Percentiles rank a stretch among this genome's conserved stretches.
These are phyloP conservation scores for Monosporascus sp. DNA, from an alignment of 2,329 filamentous ascomycete genomes.

Conservation along the genomic window DNA sequence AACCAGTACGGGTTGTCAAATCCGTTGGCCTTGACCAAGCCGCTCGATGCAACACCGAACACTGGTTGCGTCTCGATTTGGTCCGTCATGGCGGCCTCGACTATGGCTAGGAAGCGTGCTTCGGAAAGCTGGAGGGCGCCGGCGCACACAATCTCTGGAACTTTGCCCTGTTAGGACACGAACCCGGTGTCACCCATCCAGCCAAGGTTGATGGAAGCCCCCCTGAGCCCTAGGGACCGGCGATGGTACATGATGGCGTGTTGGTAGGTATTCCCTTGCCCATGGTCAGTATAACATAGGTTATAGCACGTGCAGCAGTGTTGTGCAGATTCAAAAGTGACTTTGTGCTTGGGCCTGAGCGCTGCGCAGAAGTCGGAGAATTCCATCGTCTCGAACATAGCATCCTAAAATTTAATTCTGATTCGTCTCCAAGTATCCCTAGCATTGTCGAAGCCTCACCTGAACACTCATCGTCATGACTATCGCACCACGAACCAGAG, in stretches of 20 bases:
- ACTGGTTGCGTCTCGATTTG: slow-evolving; percentile 14
- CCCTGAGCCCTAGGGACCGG: slow-evolving; percentile 17
- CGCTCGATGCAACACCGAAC: slow-evolving; percentile 21
- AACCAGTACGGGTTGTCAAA: slow-evolving; percentile 25
- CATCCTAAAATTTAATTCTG: slow-evolving; percentile 13
- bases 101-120: slow-evolving; percentile 17
- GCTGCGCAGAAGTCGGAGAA: slow-evolving; percentile 19
- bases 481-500: slow-evolving; percentile 17
- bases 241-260: slow-evolving; percentile 22
- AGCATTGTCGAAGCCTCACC: slow-evolving; percentile 9
- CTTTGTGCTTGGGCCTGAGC: slow-evolving; percentile 20
- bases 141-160: slow-evolving; percentile 22
- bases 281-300: not conserved
- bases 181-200: slow-evolving; percentile 24
- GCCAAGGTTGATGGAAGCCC: slow-evolving; percentile 20
- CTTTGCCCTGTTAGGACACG: slow-evolving; percentile 22
- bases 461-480: slow-evolving; percentile 23
- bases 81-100: slow-evolving; percentile 18
- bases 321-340: slow-evolving; percentile 22
- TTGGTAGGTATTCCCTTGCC: slow-evolving; percentile 21
- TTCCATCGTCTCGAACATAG: slow-evolving; percentile 25
- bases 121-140: slow-evolving; percentile 20
- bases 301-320: not conserved
- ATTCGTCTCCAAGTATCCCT: no score
- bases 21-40: slow-evolving; percentile 19